Evolutionary conservation across 148 eudicot genomes (phyloP).

Genomic region (Chenopodium quinoa): DNA sequence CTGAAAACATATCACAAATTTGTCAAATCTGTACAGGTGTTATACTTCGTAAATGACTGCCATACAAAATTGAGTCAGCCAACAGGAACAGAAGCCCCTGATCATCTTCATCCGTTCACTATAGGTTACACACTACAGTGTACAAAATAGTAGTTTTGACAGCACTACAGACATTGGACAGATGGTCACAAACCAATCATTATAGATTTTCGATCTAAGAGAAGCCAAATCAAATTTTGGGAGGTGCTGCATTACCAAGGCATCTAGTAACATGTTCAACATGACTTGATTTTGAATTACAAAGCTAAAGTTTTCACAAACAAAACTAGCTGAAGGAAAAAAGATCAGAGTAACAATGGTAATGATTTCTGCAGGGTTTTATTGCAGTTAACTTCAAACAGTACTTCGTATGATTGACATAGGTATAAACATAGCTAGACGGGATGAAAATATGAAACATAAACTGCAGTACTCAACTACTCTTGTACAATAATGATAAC

Average conservation of each 20-base stretch:
- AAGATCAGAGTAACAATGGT: background rate
- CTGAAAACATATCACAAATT: constrained; percentile 35
- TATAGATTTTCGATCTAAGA: too few species aligned
- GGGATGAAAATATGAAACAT: background rate
- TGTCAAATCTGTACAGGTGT: background rate
- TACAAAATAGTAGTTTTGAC: background rate
- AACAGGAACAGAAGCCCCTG: background rate
- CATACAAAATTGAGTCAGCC: background rate
- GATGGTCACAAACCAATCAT: background rate
- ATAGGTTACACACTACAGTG: background rate
- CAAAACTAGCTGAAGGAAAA: background rate
- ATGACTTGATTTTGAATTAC: background rate
- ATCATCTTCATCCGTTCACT: background rate
- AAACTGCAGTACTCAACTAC: too few species aligned
- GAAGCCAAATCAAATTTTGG: too few species aligned
- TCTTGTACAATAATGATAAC: too few species aligned
- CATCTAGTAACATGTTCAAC: too few species aligned
- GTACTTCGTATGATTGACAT: background rate
- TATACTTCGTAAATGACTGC: background rate
- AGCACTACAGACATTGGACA: too few species aligned
- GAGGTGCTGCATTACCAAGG: too few species aligned
- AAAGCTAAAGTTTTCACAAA: background rate
- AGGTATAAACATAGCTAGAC: background rate
- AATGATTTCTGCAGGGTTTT: background rate
- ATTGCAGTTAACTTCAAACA: background rate